Evolutionary conservation across 495 filamentous ascomycete genomes (phyloP).

Genomic region (Annulohypoxylon bovei): DNA sequence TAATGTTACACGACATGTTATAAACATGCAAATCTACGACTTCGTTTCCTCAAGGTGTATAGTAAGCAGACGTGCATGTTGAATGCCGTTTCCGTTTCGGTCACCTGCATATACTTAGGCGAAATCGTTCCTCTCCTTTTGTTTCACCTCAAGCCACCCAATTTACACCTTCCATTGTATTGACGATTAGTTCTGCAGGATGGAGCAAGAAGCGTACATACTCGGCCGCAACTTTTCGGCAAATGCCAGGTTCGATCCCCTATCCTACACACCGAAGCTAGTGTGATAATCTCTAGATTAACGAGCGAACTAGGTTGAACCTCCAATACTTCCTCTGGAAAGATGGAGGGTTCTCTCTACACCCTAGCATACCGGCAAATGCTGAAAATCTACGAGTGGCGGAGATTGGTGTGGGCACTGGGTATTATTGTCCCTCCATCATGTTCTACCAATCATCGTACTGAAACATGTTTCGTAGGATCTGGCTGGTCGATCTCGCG

Average conservation of each 20-base stretch:
- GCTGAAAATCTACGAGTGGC: slow-evolving; percentile 9
- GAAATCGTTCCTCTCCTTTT: background rate
- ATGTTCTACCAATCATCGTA: background rate
- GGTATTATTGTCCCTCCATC: background rate
- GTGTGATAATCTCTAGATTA: background rate
- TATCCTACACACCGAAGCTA: background rate
- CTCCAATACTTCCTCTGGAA: slow-evolving; percentile 21
- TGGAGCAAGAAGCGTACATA: slow-evolving; percentile 12
- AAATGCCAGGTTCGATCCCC: slow-evolving; percentile 7
- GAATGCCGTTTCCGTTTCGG: background rate
- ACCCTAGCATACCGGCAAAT: slow-evolving; percentile 2
- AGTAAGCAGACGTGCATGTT: background rate
- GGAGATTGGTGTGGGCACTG: slow-evolving; percentile 15
- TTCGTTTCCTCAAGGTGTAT: background rate
- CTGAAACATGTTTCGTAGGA: slow-evolving; percentile 8
- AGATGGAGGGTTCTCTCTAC: slow-evolving; percentile 12
- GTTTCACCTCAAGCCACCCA: background rate
- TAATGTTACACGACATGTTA: slow-evolving; percentile 8
- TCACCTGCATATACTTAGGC: background rate
- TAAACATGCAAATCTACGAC: background rate
- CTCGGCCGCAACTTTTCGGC: slow-evolving; percentile 6
- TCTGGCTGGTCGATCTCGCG: slow-evolving; percentile 17
- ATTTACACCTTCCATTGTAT: background rate
- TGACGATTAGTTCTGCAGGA: background rate
- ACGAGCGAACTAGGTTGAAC: slow-evolving; percentile 8